Base-by-base conservation (phyloP, 495 filamentous ascomycete species). In the Penicillium coprophilum region DNA sequence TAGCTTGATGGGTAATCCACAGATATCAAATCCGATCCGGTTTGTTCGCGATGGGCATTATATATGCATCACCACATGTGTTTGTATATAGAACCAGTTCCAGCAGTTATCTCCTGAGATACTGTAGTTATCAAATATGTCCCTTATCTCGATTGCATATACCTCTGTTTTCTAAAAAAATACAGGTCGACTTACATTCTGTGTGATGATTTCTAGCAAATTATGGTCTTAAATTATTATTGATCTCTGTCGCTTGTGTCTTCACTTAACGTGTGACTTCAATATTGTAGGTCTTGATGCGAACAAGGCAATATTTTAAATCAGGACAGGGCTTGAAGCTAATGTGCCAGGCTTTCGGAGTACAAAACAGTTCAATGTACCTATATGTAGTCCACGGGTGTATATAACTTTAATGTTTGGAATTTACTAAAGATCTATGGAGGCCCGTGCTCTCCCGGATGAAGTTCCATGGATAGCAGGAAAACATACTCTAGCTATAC, bases 21-120 rank as follows among this genome's bases (percentile, higher is more conserved):
- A 30, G 5, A 1, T 12, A 4, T 11, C 24, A 17, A 40, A 21
- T 17, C 38, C 50, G 12, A 17, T 9, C 3, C 4, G 11, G 20
- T 21, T 7, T 23, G 30, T 28, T 17, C 11, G n/a, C 21, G 6
- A 39, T 1, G 6, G 9, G 36, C 36, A 41, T 41, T 12, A 12
- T 32, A 28, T 6, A 21, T 49, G 36, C 38, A n/a, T 38, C 7
- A 17, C 17, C n/a, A 13, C 12, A 2, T 40, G n/a, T 43, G 4
- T 41, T 6, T 52, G 36, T 43, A 52, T 41, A 52, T 52, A 52
- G 15, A 43, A 27, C 24, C n/a, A 52, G 6, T 40, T 34, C 38
- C 38, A 15, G 12, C 31, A 19, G 24, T 13, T 21, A 40, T 39
- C n/a, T 17, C 4, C 21, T 30, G 8, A 17, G 48, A 38, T 5